Evolutionary conservation across 805 yeast species (phyloP).

Genomic region (Peterozyma toletana): DNA sequence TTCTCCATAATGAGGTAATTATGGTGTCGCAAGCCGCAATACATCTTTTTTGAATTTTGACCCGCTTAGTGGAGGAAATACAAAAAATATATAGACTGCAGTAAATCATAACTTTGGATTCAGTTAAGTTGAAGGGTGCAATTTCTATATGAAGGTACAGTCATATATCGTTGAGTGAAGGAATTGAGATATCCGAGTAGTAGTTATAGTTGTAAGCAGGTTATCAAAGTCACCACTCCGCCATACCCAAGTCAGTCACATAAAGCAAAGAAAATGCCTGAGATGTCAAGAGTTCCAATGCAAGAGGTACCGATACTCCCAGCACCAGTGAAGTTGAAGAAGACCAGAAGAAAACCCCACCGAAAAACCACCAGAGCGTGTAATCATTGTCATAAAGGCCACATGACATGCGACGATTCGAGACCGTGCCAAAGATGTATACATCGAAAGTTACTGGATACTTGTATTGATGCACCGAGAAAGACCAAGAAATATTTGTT

Average conservation of each 20-base stretch:
- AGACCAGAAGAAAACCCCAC: constrained; percentile 24
- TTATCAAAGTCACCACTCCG: background rate
- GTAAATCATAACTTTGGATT: too few species aligned
- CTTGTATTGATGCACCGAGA: constrained; percentile 87
- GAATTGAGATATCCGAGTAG: background rate
- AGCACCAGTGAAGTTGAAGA: constrained; percentile 1
- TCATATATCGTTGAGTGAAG: background rate
- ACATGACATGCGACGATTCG: constrained; percentile 78
- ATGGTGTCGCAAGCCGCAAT: too few species aligned
- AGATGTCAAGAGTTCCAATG: background rate
- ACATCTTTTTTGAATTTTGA: too few species aligned
- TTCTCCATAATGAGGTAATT: too few species aligned
- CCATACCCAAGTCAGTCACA: background rate
- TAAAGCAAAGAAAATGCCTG: background rate
- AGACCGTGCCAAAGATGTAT: constrained; percentile 68
- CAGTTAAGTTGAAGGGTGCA: too few species aligned
- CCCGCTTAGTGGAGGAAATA: too few species aligned
- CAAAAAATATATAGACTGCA: too few species aligned
- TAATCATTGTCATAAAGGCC: constrained; percentile 83
- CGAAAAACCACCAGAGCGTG: constrained; percentile 85
- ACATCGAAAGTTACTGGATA: constrained; percentile 52
- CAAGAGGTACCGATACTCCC: background rate
- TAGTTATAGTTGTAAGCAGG: background rate
- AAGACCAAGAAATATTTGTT: constrained; percentile 75
- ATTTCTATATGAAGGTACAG: too few species aligned